These are phyloP conservation scores for Trichoderma cornu-damae DNA, from an alignment of 2,329 filamentous ascomycete genomes.

Conservation along the genomic window DNA sequence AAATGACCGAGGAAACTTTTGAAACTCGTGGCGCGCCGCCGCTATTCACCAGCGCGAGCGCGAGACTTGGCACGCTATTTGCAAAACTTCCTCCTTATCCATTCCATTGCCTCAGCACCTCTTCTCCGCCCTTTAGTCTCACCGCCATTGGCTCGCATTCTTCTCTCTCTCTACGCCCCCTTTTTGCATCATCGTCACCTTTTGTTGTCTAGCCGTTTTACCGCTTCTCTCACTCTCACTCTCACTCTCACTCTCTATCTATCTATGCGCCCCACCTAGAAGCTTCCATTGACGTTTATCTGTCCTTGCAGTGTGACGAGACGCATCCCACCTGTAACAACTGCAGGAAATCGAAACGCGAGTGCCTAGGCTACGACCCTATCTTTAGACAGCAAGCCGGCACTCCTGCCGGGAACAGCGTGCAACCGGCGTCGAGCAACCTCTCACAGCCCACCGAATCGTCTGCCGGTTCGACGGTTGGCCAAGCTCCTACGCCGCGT, in stretches of 20 bases:
- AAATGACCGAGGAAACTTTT: constrained; percentile 5
- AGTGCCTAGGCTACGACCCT: constrained; percentile 80
- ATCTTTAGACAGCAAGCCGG: constrained; percentile 73
- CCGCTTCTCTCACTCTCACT: not conserved
- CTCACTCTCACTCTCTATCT: too few relatives aligned
- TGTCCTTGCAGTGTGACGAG: constrained; percentile 76
- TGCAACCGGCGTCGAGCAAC: constrained; percentile 31
- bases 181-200: not conserved
- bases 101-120: constrained; percentile 1
- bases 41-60: constrained; percentile 7
- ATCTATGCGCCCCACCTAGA: constrained; percentile 10
- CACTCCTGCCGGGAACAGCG: constrained; percentile 64
- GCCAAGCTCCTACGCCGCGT: constrained; percentile 25
- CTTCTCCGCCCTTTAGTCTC: constrained; percentile 7
- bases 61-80: constrained; percentile 3
- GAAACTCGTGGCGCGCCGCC: constrained; percentile 10
- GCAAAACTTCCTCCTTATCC: constrained; percentile 3
- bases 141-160: constrained; percentile 7
- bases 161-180: not conserved
- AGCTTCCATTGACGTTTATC: constrained; percentile 26
- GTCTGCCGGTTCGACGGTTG: constrained; percentile 25
- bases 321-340: constrained; percentile 87
- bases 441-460: constrained; percentile 35
- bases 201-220: not conserved
- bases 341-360: constrained; percentile 82